These are phyloP conservation scores for Mortierella sp. DNA, from an alignment of 371 early-diverging fungal species.

Conservation along the genomic window DNA sequence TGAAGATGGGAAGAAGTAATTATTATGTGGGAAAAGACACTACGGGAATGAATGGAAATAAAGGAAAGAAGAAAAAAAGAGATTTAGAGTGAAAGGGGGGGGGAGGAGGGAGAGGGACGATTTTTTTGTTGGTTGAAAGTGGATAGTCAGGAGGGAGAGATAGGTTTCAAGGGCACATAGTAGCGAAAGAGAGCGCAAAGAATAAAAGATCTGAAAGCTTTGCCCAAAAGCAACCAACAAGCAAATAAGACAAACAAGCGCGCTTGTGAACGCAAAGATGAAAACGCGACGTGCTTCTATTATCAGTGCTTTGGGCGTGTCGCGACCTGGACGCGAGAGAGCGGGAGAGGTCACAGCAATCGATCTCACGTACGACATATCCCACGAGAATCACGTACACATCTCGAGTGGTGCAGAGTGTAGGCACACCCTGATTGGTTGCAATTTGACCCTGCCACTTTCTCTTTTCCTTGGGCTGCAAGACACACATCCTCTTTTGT, in stretches of 20 bases:
- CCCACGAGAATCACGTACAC: not conserved
- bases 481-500: constrained; percentile 11
- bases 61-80: not conserved
- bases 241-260: not conserved
- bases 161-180: too few relatives aligned
- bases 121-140: not conserved
- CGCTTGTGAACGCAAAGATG: not conserved
- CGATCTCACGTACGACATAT: not conserved
- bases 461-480: not conserved
- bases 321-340: not conserved
- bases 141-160: too few relatives aligned
- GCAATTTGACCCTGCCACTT: not conserved
- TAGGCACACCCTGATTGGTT: constrained; percentile 30
- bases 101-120: not conserved
- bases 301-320: not conserved
- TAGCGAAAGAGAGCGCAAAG: not conserved
- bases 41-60: not conserved
- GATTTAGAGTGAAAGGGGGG: not conserved
- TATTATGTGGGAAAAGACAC: not conserved
- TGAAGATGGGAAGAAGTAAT: not conserved
- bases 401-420: not conserved
- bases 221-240: not conserved
- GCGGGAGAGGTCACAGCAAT: not conserved
- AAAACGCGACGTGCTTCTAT: not conserved
- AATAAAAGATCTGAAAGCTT: not conserved